Percentiles rank a stretch among this genome's conserved stretches.
Conservation (phyloP, 441 rosid genomes). For the Theobroma grandiflorum region DNA sequence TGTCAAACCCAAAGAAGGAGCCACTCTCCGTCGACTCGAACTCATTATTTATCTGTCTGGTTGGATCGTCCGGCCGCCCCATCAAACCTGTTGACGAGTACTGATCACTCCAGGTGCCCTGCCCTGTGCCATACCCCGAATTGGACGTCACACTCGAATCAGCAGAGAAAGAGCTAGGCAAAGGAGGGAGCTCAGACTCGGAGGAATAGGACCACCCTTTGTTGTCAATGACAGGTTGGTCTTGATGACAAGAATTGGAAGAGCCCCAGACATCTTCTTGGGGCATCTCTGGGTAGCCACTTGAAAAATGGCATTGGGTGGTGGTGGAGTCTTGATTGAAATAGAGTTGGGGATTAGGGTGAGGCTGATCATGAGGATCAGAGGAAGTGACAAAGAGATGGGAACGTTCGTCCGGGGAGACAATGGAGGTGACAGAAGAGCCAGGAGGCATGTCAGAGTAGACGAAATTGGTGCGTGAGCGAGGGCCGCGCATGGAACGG, state of each 20-base stretch:
- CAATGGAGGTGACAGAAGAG: constrained; percentile 75
- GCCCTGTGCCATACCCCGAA: neutral
- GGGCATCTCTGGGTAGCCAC: neutral
- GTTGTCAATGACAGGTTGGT: constrained; percentile 24
- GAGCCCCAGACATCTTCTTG: neutral
- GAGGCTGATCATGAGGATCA: neutral
- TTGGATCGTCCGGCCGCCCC: constrained; percentile 33
- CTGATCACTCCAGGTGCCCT: neutral
- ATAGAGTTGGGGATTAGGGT: neutral
- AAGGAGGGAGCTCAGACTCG: constrained; percentile 59
- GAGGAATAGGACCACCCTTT: neutral
- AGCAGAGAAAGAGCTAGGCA: constrained; percentile 40
- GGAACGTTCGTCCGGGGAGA: constrained; percentile 68
- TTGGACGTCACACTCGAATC: neutral
- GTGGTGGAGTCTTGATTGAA: constrained; percentile 1
- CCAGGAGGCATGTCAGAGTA: constrained; percentile 83
- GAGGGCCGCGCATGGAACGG: constrained; percentile 76
- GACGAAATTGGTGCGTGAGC: constrained; percentile 81
- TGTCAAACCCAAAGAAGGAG: constrained; percentile 48
- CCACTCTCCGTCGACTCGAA: constrained; percentile 32
- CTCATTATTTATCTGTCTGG: constrained; percentile 8
- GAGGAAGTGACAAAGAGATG: neutral
- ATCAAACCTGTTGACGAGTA: constrained; percentile 22
- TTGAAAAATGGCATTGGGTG: constrained; percentile 24
- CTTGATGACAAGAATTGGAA: neutral